A percentile compares a stretch with the other conserved stretches of the same genome.
phyloP scores from a whole-genome alignment of 495 filamentous ascomycete genomes.

The Penicillium desertorum region DNA sequence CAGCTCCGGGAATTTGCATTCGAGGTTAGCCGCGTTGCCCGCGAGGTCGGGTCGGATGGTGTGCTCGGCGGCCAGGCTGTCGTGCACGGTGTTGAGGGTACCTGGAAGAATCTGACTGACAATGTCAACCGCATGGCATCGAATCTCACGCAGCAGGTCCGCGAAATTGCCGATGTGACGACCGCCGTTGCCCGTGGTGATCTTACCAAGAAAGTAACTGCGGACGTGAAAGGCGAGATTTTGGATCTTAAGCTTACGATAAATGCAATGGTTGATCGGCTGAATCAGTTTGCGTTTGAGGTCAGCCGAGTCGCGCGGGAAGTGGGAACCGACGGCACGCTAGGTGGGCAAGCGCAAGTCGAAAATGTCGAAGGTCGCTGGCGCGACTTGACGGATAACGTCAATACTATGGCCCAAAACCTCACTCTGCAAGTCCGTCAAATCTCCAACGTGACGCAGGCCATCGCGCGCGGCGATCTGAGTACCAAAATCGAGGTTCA shows the following conservation, averaged over 20 bases:
- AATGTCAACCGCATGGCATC: conserved; percentile 93
- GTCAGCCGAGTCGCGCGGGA: conserved; percentile 90
- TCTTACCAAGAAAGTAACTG: conserved; percentile 87
- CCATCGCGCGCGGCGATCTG: conserved; percentile 83
- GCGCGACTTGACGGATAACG: conserved; percentile 88
- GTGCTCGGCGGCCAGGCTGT: conserved; percentile 86
- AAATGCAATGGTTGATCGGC: conserved; percentile 91
- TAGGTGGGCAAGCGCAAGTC: conserved; percentile 88
- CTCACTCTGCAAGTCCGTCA: conserved; percentile 89
- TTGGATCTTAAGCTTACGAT: conserved; percentile 87
- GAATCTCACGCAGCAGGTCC: conserved; percentile 74
- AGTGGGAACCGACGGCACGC: conserved; percentile 84
- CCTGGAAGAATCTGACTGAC: conserved; percentile 89
- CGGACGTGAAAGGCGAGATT: conserved; percentile 91
- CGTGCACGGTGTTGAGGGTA: conserved; percentile 93
- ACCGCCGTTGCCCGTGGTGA: conserved; percentile 88
- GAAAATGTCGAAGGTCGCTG: conserved; percentile 91
- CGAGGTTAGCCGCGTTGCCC: conserved; percentile 87
- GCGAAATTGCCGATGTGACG: conserved; percentile 91
- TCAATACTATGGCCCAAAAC: conserved; percentile 95
- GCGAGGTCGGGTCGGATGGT: conserved; percentile 87
- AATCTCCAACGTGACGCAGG: conserved; percentile 90
- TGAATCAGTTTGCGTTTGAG: conserved; percentile 88
- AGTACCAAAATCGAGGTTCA: conserved; percentile 88
- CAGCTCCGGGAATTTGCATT: conserved; percentile 87